phyloP scores from a whole-genome alignment of 2,329 filamentous ascomycete species.

The Chaetomium strumarium region DNA sequence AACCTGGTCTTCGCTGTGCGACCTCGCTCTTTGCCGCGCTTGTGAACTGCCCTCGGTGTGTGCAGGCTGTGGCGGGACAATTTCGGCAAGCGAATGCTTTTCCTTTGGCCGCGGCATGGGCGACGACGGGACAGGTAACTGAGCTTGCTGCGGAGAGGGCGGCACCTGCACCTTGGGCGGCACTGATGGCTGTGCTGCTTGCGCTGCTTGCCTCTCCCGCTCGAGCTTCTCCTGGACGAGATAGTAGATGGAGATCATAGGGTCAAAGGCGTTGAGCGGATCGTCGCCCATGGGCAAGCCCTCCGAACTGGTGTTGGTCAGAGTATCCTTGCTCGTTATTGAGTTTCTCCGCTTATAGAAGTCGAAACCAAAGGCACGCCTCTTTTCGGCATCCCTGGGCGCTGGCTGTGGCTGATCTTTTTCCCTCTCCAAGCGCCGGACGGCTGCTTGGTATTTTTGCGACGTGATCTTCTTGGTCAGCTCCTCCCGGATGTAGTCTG shows the following conservation, averaged over 20 bases:
- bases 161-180: conserved; percentile 22
- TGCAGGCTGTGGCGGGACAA: conserved; percentile 75
- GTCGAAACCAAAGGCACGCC: conserved; percentile 81
- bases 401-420: conserved; percentile 50
- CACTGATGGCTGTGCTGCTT: conserved; percentile 18
- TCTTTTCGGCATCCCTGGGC: conserved; percentile 68
- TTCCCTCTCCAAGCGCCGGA: conserved; percentile 65
- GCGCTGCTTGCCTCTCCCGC: conserved; percentile 55
- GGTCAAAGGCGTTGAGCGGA: conserved; percentile 88
- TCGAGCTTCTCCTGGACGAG: conserved; percentile 93
- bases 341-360: conserved; percentile 96
- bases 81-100: conserved; percentile 57
- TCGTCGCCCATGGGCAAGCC: conserved; percentile 76
- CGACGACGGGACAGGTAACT: conserved; percentile 18
- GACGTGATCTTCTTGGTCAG: conserved; percentile 84
- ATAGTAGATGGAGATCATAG: conserved; percentile 89
- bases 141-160: conserved; percentile 22
- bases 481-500: conserved; percentile 76
- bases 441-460: conserved; percentile 83
- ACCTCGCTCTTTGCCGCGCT: conserved; percentile 77
- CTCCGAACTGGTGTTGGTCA: conserved; percentile 79
- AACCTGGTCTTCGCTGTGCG: conserved; percentile 90
- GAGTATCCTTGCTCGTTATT: conserved; percentile 77
- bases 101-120: conserved; percentile 31
- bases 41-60: conserved; percentile 72